Conservation (phyloP, 2,329 filamentous ascomycete genomes). For the Fusarium ramigenum region DNA sequence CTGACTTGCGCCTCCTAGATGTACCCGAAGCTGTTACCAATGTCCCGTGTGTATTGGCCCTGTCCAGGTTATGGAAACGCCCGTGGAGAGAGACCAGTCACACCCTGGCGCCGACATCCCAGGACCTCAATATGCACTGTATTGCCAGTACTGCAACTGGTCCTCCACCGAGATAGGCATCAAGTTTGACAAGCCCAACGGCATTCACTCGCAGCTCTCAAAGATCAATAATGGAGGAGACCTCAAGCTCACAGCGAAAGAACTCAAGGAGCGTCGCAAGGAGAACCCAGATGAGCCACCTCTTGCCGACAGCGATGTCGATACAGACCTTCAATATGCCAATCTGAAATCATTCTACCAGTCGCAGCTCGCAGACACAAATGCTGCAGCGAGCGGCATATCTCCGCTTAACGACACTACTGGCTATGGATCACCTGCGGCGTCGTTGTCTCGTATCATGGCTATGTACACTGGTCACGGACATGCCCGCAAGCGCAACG, state of each 20-base stretch:
- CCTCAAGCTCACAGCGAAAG: constrained; percentile 59
- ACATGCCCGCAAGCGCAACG: constrained; percentile 71
- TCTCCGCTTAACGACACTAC: constrained; percentile 47
- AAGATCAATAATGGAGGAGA: constrained; percentile 72
- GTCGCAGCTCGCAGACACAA: constrained; percentile 74
- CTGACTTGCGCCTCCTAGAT: constrained; percentile 61
- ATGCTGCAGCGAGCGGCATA: constrained; percentile 61
- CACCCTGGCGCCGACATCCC: constrained; percentile 55
- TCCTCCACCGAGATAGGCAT: constrained; percentile 88
- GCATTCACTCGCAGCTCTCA: constrained; percentile 82
- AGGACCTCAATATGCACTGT: constrained; percentile 70
- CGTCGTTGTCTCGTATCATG: constrained; percentile 87
- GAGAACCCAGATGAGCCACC: constrained; percentile 52
- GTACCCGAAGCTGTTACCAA: constrained; percentile 93
- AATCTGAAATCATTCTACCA: constrained; percentile 85
- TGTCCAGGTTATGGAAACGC: constrained; percentile 77
- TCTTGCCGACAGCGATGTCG: constrained; percentile 58
- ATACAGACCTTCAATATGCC: constrained; percentile 76
- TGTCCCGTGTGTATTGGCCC: constrained; percentile 90
- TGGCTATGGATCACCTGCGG: constrained; percentile 79
- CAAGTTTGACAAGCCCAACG: constrained; percentile 87
- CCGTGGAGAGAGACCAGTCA: constrained; percentile 52
- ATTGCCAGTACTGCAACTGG: constrained; percentile 94
- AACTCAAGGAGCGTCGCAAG: constrained; percentile 62
- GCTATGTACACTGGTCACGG: constrained; percentile 80